Percentiles rank a stretch among this genome's conserved stretches.
These are phyloP conservation scores for Lachnellula subtilissima DNA, from an alignment of 2,329 filamentous ascomycete species.

Conservation along the genomic window DNA sequence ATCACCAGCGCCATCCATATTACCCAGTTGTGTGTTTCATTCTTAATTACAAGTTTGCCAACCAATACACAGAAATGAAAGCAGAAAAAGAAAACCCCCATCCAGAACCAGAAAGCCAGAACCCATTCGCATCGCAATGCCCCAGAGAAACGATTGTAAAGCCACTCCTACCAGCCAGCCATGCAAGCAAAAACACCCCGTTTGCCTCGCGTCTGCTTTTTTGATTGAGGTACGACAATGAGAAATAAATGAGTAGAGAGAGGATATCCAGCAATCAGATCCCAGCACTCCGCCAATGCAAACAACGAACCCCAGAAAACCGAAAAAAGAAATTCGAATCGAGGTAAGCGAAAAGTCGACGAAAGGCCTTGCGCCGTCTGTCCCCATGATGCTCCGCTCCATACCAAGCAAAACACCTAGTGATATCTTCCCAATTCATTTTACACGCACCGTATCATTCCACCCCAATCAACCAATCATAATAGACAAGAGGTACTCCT, in stretches of 20 bases:
- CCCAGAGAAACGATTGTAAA: no score
- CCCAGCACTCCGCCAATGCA: conserved; percentile 11
- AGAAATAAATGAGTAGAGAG: conserved; percentile 4
- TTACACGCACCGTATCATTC: background rate
- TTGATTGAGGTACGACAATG: background rate
- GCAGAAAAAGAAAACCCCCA: no score
- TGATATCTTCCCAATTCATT: background rate
- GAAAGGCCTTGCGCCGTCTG: background rate
- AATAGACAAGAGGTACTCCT: conserved; percentile 25
- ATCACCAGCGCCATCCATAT: no score
- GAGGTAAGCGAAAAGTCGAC: background rate
- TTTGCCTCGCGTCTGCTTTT: no score
- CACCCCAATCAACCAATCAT: background rate
- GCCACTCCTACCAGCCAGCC: no score
- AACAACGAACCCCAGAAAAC: background rate
- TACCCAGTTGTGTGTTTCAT: no score
- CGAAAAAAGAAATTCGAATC: background rate
- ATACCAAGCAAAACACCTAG: conserved; percentile 6
- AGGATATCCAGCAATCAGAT: conserved; percentile 11
- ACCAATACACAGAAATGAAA: no score
- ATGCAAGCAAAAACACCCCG: no score
- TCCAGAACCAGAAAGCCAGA: no score
- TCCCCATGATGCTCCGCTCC: conserved; percentile 2
- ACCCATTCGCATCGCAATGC: no score
- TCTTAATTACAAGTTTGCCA: no score